Evolutionary conservation across 73 alveolate genomes (phyloP).

Genomic region (Paramecium primaurelia): DNA sequence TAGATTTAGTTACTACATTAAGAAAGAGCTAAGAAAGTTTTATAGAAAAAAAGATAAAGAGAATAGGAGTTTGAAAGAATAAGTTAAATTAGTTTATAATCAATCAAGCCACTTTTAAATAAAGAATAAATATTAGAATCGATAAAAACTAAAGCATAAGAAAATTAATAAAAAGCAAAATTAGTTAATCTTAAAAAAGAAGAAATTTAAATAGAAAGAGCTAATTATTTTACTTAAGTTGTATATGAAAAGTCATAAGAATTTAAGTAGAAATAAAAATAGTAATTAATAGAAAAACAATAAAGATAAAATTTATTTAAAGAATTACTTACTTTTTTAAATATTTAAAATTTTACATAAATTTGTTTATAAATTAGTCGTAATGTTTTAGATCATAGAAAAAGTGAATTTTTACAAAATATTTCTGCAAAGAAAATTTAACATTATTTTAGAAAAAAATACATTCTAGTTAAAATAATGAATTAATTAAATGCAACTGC

Average conservation of each 20-base stretch:
- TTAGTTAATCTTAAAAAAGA: background rate
- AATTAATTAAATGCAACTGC: background rate
- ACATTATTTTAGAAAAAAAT: background rate
- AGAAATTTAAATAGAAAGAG: background rate
- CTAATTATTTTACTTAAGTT: background rate
- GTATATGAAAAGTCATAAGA: background rate
- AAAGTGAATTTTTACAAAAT: background rate
- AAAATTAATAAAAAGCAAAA: background rate
- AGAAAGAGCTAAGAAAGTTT: background rate
- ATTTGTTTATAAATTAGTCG: background rate
- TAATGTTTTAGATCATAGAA: background rate
- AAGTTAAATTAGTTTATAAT: background rate
- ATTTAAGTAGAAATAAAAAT: background rate
- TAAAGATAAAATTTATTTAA: background rate
- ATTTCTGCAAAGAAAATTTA: background rate
- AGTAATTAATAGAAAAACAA: background rate
- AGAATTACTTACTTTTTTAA: background rate
- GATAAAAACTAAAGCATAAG: background rate
- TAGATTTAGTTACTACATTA: background rate
- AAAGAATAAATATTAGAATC: background rate
- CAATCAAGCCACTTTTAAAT: background rate
- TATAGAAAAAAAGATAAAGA: background rate
- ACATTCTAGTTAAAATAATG: background rate
- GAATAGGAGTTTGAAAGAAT: background rate
- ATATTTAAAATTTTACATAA: background rate